Percentiles rank a stretch among this genome's conserved stretches.
phyloP scores from a whole-genome alignment of 805 yeast genomes.

The Zygoascus tannicola region DNA sequence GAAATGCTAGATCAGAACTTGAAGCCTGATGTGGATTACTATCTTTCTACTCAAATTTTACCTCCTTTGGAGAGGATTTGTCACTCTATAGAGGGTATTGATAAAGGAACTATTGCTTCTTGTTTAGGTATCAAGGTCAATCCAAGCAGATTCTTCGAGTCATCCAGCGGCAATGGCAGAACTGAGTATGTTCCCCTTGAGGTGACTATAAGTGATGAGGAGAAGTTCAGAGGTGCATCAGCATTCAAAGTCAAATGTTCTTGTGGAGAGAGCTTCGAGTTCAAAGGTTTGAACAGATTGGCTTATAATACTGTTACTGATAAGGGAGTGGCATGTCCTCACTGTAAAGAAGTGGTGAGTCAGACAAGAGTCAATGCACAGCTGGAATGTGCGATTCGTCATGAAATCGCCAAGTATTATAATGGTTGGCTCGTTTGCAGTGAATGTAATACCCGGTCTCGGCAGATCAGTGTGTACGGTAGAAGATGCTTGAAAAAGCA shows the following conservation, averaged over 20 bases:
- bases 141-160: slow-evolving; percentile 36
- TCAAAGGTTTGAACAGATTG: slow-evolving; percentile 65
- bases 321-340: slow-evolving; percentile 61
- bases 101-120: slow-evolving; percentile 65
- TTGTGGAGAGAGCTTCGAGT: slow-evolving; percentile 54
- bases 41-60: slow-evolving; percentile 78
- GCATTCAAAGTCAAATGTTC: slow-evolving; percentile 48
- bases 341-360: slow-evolving; percentile 47
- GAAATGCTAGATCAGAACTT: slow-evolving; percentile 49
- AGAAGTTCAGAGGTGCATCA: slow-evolving; percentile 63
- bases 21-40: slow-evolving; percentile 66
- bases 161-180: slow-evolving; percentile 21
- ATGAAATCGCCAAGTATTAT: slow-evolving; percentile 66
- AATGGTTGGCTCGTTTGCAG: slow-evolving; percentile 83
- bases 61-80: slow-evolving; percentile 86
- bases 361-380: slow-evolving; percentile 56
- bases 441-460: slow-evolving; percentile 74
- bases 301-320: slow-evolving; percentile 44
- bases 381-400: slow-evolving; percentile 62
- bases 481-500: slow-evolving; percentile 50
- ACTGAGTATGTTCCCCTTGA: slow-evolving; percentile 57
- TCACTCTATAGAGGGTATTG: slow-evolving; percentile 80
- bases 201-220: slow-evolving; percentile 68
- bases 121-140: slow-evolving; percentile 69
- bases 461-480: slow-evolving; percentile 86